These are phyloP conservation scores for Canavalia ensiformis DNA, from an alignment of 306 rosid genomes.

Conservation along the genomic window DNA sequence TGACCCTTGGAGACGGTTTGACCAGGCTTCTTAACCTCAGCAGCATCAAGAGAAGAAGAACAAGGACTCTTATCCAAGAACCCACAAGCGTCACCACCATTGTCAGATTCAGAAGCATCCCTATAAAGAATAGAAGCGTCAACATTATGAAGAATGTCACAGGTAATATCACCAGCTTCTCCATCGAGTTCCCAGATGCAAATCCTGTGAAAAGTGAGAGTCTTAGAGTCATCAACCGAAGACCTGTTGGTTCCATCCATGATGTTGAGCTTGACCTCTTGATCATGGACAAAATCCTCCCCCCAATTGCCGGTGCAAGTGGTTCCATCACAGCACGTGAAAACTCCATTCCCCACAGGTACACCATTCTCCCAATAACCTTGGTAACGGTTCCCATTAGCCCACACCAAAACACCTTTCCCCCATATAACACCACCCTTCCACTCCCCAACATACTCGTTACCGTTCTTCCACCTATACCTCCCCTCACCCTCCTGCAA, in stretches of 20 bases:
- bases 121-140: constrained; percentile 61
- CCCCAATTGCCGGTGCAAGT: constrained; percentile 49
- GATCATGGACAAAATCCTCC: constrained; percentile 28
- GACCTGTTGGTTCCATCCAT: constrained; percentile 46
- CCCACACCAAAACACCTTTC: constrained; percentile 60
- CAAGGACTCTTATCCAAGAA: constrained; percentile 48
- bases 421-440: constrained; percentile 60
- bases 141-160: constrained; percentile 64
- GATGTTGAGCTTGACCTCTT: too few relatives aligned
- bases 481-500: constrained; percentile 64
- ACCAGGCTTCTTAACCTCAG: constrained; percentile 65
- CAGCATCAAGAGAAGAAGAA: constrained; percentile 51
- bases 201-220: constrained; percentile 59
- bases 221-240: constrained; percentile 58
- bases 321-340: constrained; percentile 51
- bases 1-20: constrained; percentile 60
- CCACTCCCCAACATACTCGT: constrained; percentile 68
- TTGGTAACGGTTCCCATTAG: constrained; percentile 57
- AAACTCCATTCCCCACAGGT: constrained; percentile 56
- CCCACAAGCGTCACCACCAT: constrained; percentile 38
- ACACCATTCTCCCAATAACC: constrained; percentile 68
- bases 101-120: constrained; percentile 54
- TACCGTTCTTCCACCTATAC: constrained; percentile 68
- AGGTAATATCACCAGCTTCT: constrained; percentile 72
- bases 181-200: constrained; percentile 75